Evolutionary conservation across 1,284 basidiomycete genomes (phyloP).

Genomic region (Ganoderma multipileum): DNA sequence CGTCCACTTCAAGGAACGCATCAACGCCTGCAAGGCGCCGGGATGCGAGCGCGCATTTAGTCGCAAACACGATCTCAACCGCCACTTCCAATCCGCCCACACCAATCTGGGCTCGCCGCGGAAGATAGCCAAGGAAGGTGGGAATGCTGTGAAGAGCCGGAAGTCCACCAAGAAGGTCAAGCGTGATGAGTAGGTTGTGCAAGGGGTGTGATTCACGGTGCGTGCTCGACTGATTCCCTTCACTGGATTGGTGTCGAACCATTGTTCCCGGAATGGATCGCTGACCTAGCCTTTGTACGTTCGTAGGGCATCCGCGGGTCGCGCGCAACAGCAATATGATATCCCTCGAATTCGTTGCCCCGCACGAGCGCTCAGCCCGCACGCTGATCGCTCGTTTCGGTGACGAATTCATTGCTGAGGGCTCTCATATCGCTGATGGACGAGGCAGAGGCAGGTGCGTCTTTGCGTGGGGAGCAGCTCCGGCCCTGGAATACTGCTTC

Average conservation of each 20-base stretch:
- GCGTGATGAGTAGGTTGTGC: background rate
- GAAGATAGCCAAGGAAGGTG: background rate
- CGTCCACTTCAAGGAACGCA: conserved; percentile 17
- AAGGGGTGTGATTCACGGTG: conserved; percentile 18
- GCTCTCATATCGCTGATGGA: conserved; percentile 5
- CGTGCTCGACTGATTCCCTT: background rate
- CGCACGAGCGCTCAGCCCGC: background rate
- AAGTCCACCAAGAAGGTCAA: background rate
- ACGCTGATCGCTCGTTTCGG: conserved; percentile 1
- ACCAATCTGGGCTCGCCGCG: conserved; percentile 20
- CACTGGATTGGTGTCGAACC: no score
- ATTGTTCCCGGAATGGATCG: background rate
- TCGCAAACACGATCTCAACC: conserved; percentile 21
- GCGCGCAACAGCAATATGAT: conserved; percentile 6
- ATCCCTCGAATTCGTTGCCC: conserved; percentile 16
- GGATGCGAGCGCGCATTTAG: conserved; percentile 16
- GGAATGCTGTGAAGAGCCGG: background rate
- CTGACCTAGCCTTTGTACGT: background rate
- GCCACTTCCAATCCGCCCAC: conserved; percentile 20
- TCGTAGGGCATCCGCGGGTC: conserved; percentile 8
- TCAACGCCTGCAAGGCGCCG: conserved; percentile 4
- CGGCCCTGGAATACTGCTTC: background rate
- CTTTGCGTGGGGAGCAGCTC: conserved; percentile 1
- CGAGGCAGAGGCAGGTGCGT: background rate
- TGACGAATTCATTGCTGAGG: background rate